A percentile compares a stretch with the other conserved stretches of the same genome.
These are phyloP conservation scores for Kurtzmaniella quercitrusa DNA, from an alignment of 1,139 yeast species.

Conservation along the genomic window DNA sequence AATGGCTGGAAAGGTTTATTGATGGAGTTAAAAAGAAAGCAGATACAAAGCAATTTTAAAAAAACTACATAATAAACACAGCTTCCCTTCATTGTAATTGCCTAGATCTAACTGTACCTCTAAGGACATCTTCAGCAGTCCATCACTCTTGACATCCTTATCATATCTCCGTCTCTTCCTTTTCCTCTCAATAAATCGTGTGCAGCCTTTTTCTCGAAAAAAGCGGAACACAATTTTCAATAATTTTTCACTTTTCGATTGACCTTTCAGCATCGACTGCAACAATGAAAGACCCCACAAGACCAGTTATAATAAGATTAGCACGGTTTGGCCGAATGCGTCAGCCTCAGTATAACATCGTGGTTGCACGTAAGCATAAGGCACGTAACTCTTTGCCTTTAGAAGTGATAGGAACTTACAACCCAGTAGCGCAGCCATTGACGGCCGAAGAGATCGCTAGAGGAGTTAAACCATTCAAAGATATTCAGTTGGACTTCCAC, in stretches of 20 bases:
- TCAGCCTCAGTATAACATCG: constrained; percentile 87
- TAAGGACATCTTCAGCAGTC: no score
- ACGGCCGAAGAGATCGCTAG: constrained; percentile 51
- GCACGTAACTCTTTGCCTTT: constrained; percentile 85
- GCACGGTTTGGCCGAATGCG: constrained; percentile 91
- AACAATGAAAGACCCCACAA: constrained; percentile 1
- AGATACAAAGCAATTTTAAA: no score
- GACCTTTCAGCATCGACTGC: constrained; percentile 1
- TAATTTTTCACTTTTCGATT: constrained; percentile 12
- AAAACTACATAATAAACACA: no score
- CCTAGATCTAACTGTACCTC: no score
- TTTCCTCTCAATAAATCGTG: neutral
- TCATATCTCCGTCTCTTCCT: no score
- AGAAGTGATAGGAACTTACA: constrained; percentile 92
- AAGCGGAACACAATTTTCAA: neutral
- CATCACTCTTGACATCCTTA: no score
- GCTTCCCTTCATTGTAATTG: no score
- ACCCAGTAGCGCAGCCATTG: constrained; percentile 75
- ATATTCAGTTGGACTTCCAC: constrained; percentile 77
- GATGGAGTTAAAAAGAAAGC: no score
- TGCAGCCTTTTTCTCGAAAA: constrained; percentile 2
- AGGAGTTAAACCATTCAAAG: constrained; percentile 67
- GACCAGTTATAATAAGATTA: constrained; percentile 56
- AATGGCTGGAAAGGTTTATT: no score
- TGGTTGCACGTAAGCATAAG: constrained; percentile 68